Percentiles rank a stretch among this genome's conserved stretches.
phyloP scores from a whole-genome alignment of 108 stramenopile genomes.

The Nitzschia sp. region DNA sequence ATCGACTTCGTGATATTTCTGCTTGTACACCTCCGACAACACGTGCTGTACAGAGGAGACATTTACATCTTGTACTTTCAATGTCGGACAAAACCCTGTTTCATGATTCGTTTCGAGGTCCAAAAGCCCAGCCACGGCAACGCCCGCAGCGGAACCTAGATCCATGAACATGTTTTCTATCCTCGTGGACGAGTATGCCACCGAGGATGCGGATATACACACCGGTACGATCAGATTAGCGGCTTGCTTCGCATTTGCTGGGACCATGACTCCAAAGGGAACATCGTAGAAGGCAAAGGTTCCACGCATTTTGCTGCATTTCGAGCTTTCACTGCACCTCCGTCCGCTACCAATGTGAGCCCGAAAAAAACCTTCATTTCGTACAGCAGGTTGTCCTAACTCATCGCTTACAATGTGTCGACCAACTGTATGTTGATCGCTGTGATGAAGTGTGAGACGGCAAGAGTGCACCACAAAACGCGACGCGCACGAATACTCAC shows the following conservation, averaged over 20 bases:
- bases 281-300: conserved; percentile 5
- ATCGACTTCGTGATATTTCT: conserved; percentile 1
- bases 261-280: conserved; percentile 14
- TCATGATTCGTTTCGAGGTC: neutral
- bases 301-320: neutral
- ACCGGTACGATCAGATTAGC: conserved; percentile 6
- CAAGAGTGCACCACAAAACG: neutral
- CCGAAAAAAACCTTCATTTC: conserved; percentile 18
- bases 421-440: conserved; percentile 9
- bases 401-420: neutral
- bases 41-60: conserved; percentile 2
- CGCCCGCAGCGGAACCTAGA: conserved; percentile 8
- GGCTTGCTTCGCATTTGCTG: neutral
- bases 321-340: neutral
- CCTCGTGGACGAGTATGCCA: conserved; percentile 7
- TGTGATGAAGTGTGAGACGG: neutral
- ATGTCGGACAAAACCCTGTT: neutral
- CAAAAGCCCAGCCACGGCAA: conserved; percentile 5
- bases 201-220: neutral
- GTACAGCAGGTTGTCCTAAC: neutral
- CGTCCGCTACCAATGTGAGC: neutral
- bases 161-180: conserved; percentile 18
- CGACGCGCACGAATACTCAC: neutral
- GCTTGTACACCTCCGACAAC: conserved; percentile 2
- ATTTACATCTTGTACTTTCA: conserved; percentile 6